Conservation (phyloP, 2,329 filamentous ascomycete species). For the Alternaria solani region DNA sequence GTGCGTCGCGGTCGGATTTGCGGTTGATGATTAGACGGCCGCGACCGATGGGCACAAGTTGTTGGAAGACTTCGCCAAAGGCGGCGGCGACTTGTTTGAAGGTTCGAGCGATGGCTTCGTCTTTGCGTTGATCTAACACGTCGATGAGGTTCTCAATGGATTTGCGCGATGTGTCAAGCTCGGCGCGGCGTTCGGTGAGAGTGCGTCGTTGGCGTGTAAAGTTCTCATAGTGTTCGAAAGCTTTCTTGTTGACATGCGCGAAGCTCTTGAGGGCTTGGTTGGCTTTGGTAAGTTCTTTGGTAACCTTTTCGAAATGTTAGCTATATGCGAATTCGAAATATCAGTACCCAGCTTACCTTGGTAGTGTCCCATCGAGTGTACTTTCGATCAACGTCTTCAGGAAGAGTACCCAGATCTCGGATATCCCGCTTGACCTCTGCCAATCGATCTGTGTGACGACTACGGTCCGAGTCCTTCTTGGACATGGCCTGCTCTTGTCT, state of each 20-base stretch:
- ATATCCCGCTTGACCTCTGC: slow-evolving; percentile 88
- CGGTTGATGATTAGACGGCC: slow-evolving; percentile 93
- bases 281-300: slow-evolving; percentile 79
- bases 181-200: slow-evolving; percentile 81
- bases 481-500: slow-evolving; percentile 90
- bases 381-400: slow-evolving; percentile 91
- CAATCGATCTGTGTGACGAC: slow-evolving; percentile 77
- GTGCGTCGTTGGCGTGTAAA: slow-evolving; percentile 93
- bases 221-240: slow-evolving; percentile 97
- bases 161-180: slow-evolving; percentile 83
- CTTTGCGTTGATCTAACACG: slow-evolving; percentile 92
- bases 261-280: slow-evolving; percentile 96
- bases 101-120: slow-evolving; percentile 96
- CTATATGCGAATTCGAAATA: not conserved
- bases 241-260: slow-evolving; percentile 98
- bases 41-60: slow-evolving; percentile 91
- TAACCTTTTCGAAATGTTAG: slow-evolving; percentile 36
- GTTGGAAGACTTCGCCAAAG: slow-evolving; percentile 91
- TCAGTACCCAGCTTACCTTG: slow-evolving; percentile 59
- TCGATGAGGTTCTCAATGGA: slow-evolving; percentile 93
- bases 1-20: slow-evolving; percentile 78
- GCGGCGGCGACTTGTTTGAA: slow-evolving; percentile 98
- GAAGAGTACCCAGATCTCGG: slow-evolving; percentile 88
- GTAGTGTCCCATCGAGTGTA: slow-evolving; percentile 85
- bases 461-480: slow-evolving; percentile 89